Evolutionary conservation across 495 filamentous ascomycete genomes (phyloP).

Genomic region (Clavariopsis aquatica): DNA sequence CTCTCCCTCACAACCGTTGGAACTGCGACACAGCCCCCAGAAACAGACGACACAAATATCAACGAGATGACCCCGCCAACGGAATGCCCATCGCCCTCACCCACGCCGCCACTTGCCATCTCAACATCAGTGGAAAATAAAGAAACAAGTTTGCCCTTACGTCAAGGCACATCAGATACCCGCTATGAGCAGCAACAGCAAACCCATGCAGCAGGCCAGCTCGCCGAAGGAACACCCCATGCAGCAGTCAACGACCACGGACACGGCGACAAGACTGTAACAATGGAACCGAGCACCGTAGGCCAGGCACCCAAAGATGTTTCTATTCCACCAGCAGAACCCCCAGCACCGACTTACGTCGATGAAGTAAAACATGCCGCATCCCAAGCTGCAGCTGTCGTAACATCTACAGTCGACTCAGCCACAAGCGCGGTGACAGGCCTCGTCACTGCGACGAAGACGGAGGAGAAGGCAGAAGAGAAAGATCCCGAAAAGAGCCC

Average conservation of each 20-base stretch:
- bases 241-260: constrained; percentile 36
- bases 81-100: constrained; percentile 15
- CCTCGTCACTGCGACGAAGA: constrained; percentile 9
- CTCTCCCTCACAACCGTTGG: constrained; percentile 31
- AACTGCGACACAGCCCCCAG: constrained; percentile 36
- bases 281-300: constrained; percentile 47
- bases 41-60: constrained; percentile 23
- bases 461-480: constrained; percentile 27
- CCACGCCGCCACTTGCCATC: neutral
- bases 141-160: neutral
- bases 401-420: constrained; percentile 32
- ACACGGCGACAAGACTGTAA: constrained; percentile 42
- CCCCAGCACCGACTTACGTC: constrained; percentile 28
- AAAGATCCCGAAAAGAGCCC: constrained; percentile 24
- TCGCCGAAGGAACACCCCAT: constrained; percentile 44
- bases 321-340: constrained; percentile 30
- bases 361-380: constrained; percentile 42
- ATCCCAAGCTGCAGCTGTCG: constrained; percentile 21
- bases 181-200: constrained; percentile 41
- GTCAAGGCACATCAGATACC: constrained; percentile 42
- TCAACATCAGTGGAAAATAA: too few relatives aligned
- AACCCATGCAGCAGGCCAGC: constrained; percentile 45
- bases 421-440: neutral
- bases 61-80: constrained; percentile 2
- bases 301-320: constrained; percentile 48